Conservation (phyloP, 768 basidiomycete species). For the Xerocomus spinulosus region DNA sequence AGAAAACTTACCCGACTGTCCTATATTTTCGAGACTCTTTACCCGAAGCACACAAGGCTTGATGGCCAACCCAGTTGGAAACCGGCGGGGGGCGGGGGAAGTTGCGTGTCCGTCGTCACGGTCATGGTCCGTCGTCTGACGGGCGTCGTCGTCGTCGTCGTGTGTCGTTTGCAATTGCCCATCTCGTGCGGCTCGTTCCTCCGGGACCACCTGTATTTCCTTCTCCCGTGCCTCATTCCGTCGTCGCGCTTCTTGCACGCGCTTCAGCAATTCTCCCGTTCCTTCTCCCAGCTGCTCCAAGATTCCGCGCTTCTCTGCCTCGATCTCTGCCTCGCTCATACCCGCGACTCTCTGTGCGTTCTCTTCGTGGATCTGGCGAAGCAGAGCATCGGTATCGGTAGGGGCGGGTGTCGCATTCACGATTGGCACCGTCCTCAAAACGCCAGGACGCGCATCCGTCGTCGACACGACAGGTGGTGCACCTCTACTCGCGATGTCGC, state of each 20-base stretch:
- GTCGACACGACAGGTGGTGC: slow-evolving; percentile 30
- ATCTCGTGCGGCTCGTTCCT: neutral
- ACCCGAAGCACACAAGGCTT: slow-evolving; percentile 26
- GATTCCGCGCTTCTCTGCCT: slow-evolving; percentile 60
- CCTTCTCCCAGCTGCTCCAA: slow-evolving; percentile 67
- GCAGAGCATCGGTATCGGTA: slow-evolving; percentile 37
- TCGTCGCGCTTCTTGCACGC: slow-evolving; percentile 19
- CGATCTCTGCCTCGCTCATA: slow-evolving; percentile 72
- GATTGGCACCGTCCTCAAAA: no score
- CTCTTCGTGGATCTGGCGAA: slow-evolving; percentile 57
- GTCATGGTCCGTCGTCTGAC: neutral
- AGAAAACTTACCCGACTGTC: slow-evolving; percentile 14
- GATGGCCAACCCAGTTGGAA: slow-evolving; percentile 9
- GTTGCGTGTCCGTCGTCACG: neutral
- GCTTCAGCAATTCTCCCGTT: slow-evolving; percentile 55
- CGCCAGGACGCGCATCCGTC: no score
- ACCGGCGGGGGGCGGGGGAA: slow-evolving; percentile 11
- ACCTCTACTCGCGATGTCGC: no score
- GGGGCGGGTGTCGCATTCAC: slow-evolving; percentile 14
- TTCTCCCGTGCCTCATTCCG: slow-evolving; percentile 10
- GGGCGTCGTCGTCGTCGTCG: neutral
- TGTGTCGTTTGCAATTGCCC: neutral
- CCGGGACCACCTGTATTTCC: no score
- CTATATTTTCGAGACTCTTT: slow-evolving; percentile 29
- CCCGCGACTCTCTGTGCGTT: slow-evolving; percentile 56